These are phyloP conservation scores for Pichia occidentalis DNA, from an alignment of 805 yeast genomes.

Conservation along the genomic window DNA sequence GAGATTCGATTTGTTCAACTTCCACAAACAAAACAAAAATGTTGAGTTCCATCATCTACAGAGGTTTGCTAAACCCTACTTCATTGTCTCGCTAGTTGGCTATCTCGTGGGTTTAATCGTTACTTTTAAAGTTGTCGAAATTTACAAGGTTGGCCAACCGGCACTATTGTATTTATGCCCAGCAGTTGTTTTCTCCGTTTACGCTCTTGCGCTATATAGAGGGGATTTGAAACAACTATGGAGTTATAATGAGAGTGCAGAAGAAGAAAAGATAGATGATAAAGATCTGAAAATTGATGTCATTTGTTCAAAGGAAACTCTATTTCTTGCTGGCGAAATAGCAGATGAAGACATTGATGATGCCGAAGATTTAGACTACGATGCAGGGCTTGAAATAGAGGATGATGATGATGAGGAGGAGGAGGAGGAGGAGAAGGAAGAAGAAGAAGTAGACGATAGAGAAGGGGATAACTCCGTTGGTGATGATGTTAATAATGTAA, in stretches of 20 bases:
- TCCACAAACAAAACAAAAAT: constrained; percentile 29
- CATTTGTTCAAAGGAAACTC: constrained; percentile 22
- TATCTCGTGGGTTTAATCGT: constrained; percentile 41
- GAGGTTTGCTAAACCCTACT: constrained; percentile 39
- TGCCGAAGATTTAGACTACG: constrained; percentile 20
- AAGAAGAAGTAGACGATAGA: not conserved
- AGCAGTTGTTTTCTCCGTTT: constrained; percentile 30
- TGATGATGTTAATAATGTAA: too few species aligned
- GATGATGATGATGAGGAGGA: constrained; percentile 9
- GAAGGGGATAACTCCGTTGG: too few species aligned
- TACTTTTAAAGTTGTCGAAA: constrained; percentile 37
- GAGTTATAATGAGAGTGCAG: constrained; percentile 31
- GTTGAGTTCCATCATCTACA: constrained; percentile 37
- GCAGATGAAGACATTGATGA: constrained; percentile 23
- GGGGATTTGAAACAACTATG: constrained; percentile 39
- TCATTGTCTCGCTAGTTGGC: constrained; percentile 37
- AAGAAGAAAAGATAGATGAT: constrained; percentile 8
- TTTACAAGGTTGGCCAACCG: constrained; percentile 50
- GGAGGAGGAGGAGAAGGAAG: not conserved
- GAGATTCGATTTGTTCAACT: constrained; percentile 44
- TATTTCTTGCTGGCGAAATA: constrained; percentile 19
- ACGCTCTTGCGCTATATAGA: constrained; percentile 28
- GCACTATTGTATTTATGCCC: constrained; percentile 64
- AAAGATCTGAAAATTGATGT: constrained; percentile 15
- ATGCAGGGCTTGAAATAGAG: not conserved